Evolutionary conservation across 2,329 filamentous ascomycete species (phyloP).

Genomic region (Penicillium nordicum): DNA sequence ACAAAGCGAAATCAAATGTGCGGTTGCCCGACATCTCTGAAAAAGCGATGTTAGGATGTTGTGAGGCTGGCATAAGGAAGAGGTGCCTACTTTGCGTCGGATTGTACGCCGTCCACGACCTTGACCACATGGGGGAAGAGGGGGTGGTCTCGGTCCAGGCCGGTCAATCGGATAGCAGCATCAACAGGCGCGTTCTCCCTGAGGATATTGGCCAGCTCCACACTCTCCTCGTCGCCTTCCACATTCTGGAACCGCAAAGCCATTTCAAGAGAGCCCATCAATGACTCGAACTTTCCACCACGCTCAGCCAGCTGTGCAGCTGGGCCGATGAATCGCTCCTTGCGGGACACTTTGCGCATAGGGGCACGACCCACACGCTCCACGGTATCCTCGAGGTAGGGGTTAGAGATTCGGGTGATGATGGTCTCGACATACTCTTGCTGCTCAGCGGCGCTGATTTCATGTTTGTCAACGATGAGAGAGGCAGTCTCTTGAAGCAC

Average conservation of each 20-base stretch:
- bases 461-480: conserved; percentile 84
- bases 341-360: conserved; percentile 86
- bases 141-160: conserved; percentile 71
- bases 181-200: conserved; percentile 68
- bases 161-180: conserved; percentile 76
- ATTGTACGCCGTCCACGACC: conserved; percentile 79
- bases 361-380: conserved; percentile 94
- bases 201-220: conserved; percentile 81
- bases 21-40: conserved; percentile 28
- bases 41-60: conserved; percentile 15
- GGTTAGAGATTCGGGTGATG: conserved; percentile 88
- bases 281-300: conserved; percentile 66
- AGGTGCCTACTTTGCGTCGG: conserved; percentile 38
- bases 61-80: background rate
- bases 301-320: conserved; percentile 83
- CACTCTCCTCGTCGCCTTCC: conserved; percentile 84
- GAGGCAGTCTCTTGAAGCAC: conserved; percentile 81
- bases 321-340: conserved; percentile 93
- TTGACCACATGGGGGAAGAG: conserved; percentile 72
- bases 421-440: conserved; percentile 87
- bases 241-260: conserved; percentile 94
- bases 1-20: conserved; percentile 25
- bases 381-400: conserved; percentile 84
- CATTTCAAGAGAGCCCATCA: conserved; percentile 85
- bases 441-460: conserved; percentile 71